A percentile compares a stretch with the other conserved stretches of the same genome.
These are phyloP conservation scores for Dacryopinax spathularia DNA, from an alignment of 768 basidiomycete genomes.

Conservation along the genomic window DNA sequence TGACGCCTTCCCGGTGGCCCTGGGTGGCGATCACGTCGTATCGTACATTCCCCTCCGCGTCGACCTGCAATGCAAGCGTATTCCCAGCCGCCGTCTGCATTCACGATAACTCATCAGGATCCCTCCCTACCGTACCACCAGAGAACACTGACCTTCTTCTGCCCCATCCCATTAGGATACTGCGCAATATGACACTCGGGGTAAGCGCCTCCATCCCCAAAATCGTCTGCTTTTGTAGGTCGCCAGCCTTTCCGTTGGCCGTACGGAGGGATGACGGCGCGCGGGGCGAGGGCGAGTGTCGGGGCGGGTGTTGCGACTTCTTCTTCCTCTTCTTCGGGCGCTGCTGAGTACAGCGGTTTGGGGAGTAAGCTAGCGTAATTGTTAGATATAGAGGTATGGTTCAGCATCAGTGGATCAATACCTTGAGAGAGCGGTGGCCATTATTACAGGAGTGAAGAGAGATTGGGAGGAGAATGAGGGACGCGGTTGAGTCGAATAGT, in stretches of 20 bases:
- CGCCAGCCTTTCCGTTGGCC: constrained; percentile 78
- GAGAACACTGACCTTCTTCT: constrained; percentile 56
- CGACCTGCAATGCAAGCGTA: constrained; percentile 91
- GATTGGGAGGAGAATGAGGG: background rate
- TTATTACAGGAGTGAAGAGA: background rate
- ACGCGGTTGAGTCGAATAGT: too few species aligned
- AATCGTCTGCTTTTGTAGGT: constrained; percentile 69
- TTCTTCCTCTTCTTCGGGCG: constrained; percentile 48
- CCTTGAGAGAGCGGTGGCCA: constrained; percentile 15
- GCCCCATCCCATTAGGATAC: constrained; percentile 89
- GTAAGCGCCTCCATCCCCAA: constrained; percentile 76
- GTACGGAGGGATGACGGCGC: constrained; percentile 56
- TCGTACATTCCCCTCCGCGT: constrained; percentile 87
- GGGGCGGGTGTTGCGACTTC: constrained; percentile 25
- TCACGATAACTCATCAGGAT: background rate
- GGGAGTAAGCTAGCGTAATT: constrained; percentile 43
- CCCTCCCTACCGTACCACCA: background rate
- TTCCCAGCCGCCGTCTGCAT: constrained; percentile 74
- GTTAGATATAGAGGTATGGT: background rate
- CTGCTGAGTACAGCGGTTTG: constrained; percentile 42
- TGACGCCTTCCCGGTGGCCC: constrained; percentile 74
- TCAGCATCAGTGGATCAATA: background rate
- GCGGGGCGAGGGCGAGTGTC: constrained; percentile 17
- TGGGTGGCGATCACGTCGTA: constrained; percentile 96
- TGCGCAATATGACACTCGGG: constrained; percentile 96